Evolutionary conservation across 2,329 filamentous ascomycete genomes (phyloP).

Genomic region (Pyricularia grisea): DNA sequence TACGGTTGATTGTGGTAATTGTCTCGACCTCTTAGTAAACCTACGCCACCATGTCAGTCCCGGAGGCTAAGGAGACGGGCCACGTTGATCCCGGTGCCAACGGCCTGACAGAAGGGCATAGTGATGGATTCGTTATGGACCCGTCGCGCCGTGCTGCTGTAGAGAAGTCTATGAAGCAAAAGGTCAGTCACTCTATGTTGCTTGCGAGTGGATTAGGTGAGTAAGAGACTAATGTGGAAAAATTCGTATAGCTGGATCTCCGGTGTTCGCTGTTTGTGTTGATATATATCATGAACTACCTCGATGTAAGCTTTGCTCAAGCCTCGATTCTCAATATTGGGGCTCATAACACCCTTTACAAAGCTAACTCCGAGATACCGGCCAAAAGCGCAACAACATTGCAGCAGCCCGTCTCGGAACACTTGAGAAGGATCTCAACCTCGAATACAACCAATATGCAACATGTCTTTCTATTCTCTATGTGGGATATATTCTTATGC

Average conservation of each 20-base stretch:
- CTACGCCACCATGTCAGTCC: neutral
- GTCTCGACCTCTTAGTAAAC: neutral
- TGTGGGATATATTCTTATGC: conserved; percentile 27
- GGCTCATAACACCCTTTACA: neutral
- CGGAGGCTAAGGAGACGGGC: neutral
- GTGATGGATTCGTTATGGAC: neutral
- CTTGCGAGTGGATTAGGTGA: neutral
- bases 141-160: conserved; percentile 14
- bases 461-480: conserved; percentile 41
- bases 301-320: neutral
- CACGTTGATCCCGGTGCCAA: neutral
- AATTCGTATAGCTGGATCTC: conserved; percentile 28
- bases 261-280: conserved; percentile 11
- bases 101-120: neutral
- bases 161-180: conserved; percentile 46
- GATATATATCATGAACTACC: conserved; percentile 9
- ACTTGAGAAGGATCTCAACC: conserved; percentile 32
- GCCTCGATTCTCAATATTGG: neutral
- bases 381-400: conserved; percentile 22
- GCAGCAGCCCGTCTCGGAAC: conserved; percentile 33
- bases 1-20: neutral
- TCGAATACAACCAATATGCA: conserved; percentile 17
- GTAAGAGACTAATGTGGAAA: neutral
- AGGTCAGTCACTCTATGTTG: conserved; percentile 31
- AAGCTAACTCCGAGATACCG: neutral